phyloP scores from a whole-genome alignment of 192 early-diverging fungal genomes.

The Backusella macrospora region DNA sequence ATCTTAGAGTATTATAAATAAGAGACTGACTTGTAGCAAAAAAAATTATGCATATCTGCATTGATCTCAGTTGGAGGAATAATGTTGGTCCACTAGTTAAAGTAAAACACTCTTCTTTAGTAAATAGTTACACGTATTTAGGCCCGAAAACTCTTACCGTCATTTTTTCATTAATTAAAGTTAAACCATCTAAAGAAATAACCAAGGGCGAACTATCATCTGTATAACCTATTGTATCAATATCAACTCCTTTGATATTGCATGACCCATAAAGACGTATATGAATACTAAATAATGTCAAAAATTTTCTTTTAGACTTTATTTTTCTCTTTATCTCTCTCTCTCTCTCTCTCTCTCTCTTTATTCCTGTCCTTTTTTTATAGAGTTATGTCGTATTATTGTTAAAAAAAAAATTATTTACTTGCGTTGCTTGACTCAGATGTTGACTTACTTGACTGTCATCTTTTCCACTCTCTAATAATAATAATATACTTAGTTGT shows the following conservation, averaged over 20 bases:
- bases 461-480: background rate
- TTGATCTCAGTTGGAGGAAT: background rate
- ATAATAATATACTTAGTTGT: background rate
- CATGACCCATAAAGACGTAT: background rate
- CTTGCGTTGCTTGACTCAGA: background rate
- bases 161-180: background rate
- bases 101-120: background rate
- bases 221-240: background rate
- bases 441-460: background rate
- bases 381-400: background rate
- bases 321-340: too few species aligned
- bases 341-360: too few species aligned
- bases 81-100: background rate
- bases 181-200: background rate
- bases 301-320: too few species aligned
- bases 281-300: background rate
- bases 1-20: background rate
- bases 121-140: background rate
- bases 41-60: background rate
- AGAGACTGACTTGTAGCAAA: background rate
- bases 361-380: background rate
- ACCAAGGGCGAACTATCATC: background rate
- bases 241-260: background rate
- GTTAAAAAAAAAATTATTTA: background rate
- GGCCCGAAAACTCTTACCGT: background rate